phyloP scores from a whole-genome alignment of 2,329 filamentous ascomycete species.

The Biscogniauxia mediterranea region DNA sequence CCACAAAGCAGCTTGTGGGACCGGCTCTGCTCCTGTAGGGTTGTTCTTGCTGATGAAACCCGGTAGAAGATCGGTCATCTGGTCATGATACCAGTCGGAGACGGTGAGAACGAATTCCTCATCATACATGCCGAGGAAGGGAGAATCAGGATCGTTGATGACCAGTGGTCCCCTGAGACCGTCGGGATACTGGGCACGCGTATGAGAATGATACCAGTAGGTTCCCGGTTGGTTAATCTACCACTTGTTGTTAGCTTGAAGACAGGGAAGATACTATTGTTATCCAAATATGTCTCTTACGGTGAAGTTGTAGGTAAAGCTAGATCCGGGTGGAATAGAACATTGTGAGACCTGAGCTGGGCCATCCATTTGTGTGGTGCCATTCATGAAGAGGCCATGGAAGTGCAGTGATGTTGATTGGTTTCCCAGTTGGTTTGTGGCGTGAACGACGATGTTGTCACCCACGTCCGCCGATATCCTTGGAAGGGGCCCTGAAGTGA shows the following conservation, averaged over 20 bases:
- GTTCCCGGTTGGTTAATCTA: slow-evolving; percentile 66
- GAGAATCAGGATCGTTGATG: slow-evolving; percentile 60
- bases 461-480: slow-evolving; percentile 61
- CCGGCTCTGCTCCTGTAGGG: slow-evolving; percentile 59
- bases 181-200: slow-evolving; percentile 67
- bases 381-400: slow-evolving; percentile 70
- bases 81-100: slow-evolving; percentile 69
- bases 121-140: slow-evolving; percentile 56
- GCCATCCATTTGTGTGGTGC: slow-evolving; percentile 70
- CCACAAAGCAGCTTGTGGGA: slow-evolving; percentile 67
- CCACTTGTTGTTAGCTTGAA: slow-evolving; percentile 10
- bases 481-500: slow-evolving; percentile 56
- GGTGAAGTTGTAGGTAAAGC: slow-evolving; percentile 69
- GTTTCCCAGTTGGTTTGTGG: slow-evolving; percentile 59
- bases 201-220: slow-evolving; percentile 78
- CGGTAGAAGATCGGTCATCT: slow-evolving; percentile 47
- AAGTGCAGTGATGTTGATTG: slow-evolving; percentile 65
- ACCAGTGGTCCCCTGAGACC: slow-evolving; percentile 64
- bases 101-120: slow-evolving; percentile 64
- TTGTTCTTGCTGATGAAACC: slow-evolving; percentile 53
- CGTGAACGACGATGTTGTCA: slow-evolving; percentile 59
- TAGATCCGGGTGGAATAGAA: slow-evolving; percentile 59
- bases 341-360: slow-evolving; percentile 66
- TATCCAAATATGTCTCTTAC: slow-evolving; percentile 37
- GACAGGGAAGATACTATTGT: background rate